Conservation (phyloP, 441 rosid genomes). For the Populus hybrid region DNA sequence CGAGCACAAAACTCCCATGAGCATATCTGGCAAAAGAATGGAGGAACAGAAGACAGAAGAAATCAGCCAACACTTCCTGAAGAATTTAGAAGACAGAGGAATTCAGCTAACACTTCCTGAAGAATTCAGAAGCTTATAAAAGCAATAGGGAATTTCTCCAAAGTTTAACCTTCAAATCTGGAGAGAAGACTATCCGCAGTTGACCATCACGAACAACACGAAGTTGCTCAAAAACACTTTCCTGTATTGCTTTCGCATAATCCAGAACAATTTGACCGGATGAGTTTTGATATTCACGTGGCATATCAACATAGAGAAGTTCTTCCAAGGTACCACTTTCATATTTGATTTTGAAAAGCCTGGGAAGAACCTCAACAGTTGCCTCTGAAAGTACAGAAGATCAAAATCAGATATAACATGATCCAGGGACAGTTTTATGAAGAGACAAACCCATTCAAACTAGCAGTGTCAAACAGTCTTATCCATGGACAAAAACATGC, state of each 20-base stretch:
- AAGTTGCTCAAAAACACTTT: constrained; percentile 97
- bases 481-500: neutral
- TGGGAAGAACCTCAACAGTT: constrained; percentile 96
- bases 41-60: constrained; percentile 12
- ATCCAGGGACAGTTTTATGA: neutral
- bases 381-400: constrained; percentile 62
- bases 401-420: constrained; percentile 18
- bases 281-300: constrained; percentile 84
- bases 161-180: constrained; percentile 80
- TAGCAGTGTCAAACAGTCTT: neutral
- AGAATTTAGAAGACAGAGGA: neutral
- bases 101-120: constrained; percentile 8
- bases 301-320: constrained; percentile 97
- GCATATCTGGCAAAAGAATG: constrained; percentile 58
- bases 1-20: constrained; percentile 99
- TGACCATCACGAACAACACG: constrained; percentile 99
- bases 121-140: neutral
- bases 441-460: neutral
- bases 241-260: constrained; percentile 97
- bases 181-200: constrained; percentile 89
- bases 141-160: constrained; percentile 7
- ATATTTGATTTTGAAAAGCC: constrained; percentile 97
- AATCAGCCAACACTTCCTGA: constrained; percentile 8
- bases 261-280: constrained; percentile 96
- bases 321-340: constrained; percentile 98